phyloP scores from a whole-genome alignment of 2,329 filamentous ascomycete species.

The Stachybotrys chlorohalonatus region DNA sequence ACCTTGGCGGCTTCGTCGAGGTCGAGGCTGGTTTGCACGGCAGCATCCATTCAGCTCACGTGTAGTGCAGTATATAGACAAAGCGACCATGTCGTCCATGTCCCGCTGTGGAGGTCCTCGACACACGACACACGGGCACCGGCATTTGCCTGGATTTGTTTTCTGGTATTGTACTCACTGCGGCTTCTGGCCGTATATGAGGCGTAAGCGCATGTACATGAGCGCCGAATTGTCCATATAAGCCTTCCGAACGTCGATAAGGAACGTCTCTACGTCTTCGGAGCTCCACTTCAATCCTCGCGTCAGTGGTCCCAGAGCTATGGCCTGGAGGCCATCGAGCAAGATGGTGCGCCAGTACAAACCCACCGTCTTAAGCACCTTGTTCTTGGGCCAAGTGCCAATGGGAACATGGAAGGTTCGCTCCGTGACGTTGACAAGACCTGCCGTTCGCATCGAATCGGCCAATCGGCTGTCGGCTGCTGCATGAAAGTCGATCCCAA shows the following conservation, averaged over 20 bases:
- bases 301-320: slow-evolving; percentile 42
- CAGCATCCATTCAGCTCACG: too few relatives aligned
- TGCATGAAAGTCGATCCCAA: slow-evolving; percentile 38
- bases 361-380: slow-evolving; percentile 40
- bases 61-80: too few relatives aligned
- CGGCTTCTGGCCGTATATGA: slow-evolving; percentile 46
- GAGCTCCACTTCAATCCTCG: slow-evolving; percentile 37
- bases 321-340: slow-evolving; percentile 40
- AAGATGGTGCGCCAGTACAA: slow-evolving; percentile 42
- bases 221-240: slow-evolving; percentile 34
- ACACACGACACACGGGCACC: too few relatives aligned
- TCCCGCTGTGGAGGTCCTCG: too few relatives aligned
- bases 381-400: slow-evolving; percentile 44
- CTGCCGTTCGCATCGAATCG: slow-evolving; percentile 37
- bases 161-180: slow-evolving; percentile 1
- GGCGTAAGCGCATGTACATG: slow-evolving; percentile 47
- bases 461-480: slow-evolving; percentile 31
- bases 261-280: slow-evolving; percentile 38
- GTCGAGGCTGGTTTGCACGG: too few relatives aligned
- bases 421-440: slow-evolving; percentile 43
- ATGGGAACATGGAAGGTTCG: slow-evolving; percentile 42
- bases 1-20: too few relatives aligned
- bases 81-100: too few relatives aligned
- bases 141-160: too few relatives aligned
- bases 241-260: slow-evolving; percentile 38